Conservation (phyloP, 1,284 basidiomycete species). For the Rhodotorula sp. region DNA sequence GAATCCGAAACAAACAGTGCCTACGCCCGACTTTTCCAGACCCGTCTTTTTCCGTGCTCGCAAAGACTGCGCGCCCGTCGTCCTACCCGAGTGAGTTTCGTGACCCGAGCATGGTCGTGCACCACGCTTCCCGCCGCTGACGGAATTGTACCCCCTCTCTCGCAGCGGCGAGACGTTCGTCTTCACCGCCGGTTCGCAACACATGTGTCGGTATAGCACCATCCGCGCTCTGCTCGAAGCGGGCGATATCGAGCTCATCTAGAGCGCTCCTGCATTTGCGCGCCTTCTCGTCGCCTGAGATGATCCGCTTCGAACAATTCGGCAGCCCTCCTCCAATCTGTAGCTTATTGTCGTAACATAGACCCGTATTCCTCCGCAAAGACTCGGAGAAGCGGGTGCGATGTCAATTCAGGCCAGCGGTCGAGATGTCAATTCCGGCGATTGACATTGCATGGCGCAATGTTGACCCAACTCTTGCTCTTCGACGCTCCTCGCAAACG, state of each 20-base stretch:
- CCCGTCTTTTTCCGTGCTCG: constrained; percentile 35
- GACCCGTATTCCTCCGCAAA: too few species aligned
- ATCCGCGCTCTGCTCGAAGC: constrained; percentile 25
- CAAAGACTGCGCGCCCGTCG: constrained; percentile 32
- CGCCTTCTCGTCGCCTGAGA: too few species aligned
- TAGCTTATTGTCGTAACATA: too few species aligned
- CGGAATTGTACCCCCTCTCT: too few species aligned
- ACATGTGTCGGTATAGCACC: constrained; percentile 41
- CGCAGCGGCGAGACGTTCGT: constrained; percentile 29
- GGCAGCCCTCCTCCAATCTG: too few species aligned
- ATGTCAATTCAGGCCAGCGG: too few species aligned
- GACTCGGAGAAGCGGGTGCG: too few species aligned
- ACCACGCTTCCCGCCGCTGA: neutral
- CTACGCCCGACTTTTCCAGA: constrained; percentile 30
- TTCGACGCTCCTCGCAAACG: too few species aligned
- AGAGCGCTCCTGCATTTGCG: neutral
- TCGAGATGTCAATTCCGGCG: too few species aligned
- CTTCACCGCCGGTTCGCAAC: constrained; percentile 31
- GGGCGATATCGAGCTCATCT: constrained; percentile 31
- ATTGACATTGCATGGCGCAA: too few species aligned
- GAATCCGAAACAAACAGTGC: constrained; percentile 4
- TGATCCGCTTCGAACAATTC: too few species aligned
- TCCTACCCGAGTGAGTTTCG: constrained; percentile 34
- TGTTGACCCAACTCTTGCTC: too few species aligned
- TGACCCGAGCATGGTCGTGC: neutral